Percentiles rank a stretch among this genome's conserved stretches.
Conservation (phyloP, 495 filamentous ascomycete genomes). For the Xylaria scruposa region DNA sequence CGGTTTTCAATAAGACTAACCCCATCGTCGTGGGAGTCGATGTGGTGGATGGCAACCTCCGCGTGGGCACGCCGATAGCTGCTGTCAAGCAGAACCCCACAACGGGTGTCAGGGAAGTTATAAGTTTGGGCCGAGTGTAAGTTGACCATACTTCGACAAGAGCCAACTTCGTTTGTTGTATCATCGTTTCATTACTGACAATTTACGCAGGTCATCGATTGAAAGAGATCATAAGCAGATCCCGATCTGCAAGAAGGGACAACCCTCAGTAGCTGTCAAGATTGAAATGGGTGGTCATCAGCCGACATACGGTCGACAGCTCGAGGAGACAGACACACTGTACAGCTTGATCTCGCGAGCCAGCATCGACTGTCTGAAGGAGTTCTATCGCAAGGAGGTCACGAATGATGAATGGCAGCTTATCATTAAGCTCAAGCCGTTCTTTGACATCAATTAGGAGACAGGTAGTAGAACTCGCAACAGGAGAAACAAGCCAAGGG, state of each 20-base stretch:
- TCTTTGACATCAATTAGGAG: conserved; percentile 83
- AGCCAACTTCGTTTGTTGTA: background rate
- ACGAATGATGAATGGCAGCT: conserved; percentile 94
- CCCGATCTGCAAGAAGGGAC: conserved; percentile 88
- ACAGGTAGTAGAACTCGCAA: background rate
- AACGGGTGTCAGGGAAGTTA: conserved; percentile 80
- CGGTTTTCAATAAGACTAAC: conserved; percentile 97
- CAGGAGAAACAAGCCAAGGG: background rate
- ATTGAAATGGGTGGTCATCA: conserved; percentile 93
- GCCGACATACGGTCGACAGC: conserved; percentile 91
- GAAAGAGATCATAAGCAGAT: conserved; percentile 98
- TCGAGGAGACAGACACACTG: conserved; percentile 90
- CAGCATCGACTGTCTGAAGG: conserved; percentile 94
- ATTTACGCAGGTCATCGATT: conserved; percentile 74
- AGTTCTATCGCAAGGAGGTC: conserved; percentile 91
- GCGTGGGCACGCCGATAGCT: conserved; percentile 84
- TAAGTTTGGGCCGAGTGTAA: conserved; percentile 93
- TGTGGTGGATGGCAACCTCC: conserved; percentile 86
- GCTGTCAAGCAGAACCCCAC: conserved; percentile 80
- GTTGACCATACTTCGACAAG: conserved; percentile 44
- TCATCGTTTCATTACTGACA: conserved; percentile 13
- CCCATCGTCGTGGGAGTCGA: conserved; percentile 97
- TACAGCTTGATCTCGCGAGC: conserved; percentile 86
- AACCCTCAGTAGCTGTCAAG: conserved; percentile 96
- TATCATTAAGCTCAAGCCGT: conserved; percentile 86